phyloP scores from a whole-genome alignment of 768 basidiomycete species.

The Mycena indigotica region DNA sequence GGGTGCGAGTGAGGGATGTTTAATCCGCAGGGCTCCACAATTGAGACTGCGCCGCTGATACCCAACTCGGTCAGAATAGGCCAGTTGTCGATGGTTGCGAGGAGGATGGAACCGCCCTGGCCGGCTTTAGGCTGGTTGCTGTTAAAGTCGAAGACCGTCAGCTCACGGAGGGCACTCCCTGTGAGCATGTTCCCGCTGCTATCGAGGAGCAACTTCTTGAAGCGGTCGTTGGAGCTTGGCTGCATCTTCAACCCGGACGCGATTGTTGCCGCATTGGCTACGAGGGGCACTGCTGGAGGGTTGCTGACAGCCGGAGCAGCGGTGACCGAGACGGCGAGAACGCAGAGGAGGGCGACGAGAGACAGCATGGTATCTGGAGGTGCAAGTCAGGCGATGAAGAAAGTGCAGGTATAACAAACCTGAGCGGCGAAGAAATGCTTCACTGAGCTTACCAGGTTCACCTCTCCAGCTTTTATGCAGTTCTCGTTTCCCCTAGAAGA shows the following conservation, averaged over 20 bases:
- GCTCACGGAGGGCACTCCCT: background rate
- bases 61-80: constrained; percentile 4
- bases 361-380: background rate
- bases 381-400: background rate
- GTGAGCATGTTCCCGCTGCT: constrained; percentile 10
- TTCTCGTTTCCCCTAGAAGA: background rate
- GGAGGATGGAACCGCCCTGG: constrained; percentile 8
- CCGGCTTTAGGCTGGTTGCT: constrained; percentile 3
- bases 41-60: background rate
- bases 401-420: background rate
- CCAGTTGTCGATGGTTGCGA: background rate
- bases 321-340: background rate
- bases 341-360: background rate
- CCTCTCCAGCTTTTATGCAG: background rate
- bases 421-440: background rate
- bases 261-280: background rate
- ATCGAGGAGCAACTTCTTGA: constrained; percentile 29
- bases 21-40: constrained; percentile 6
- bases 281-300: background rate
- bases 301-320: background rate
- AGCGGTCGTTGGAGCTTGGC: constrained; percentile 12
- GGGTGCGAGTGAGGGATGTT: constrained; percentile 40
- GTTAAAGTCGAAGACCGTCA: constrained; percentile 4
- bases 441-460: background rate
- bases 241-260: background rate